phyloP scores from a whole-genome alignment of 2,329 filamentous ascomycete species.

The Dactylella cylindrospora region DNA sequence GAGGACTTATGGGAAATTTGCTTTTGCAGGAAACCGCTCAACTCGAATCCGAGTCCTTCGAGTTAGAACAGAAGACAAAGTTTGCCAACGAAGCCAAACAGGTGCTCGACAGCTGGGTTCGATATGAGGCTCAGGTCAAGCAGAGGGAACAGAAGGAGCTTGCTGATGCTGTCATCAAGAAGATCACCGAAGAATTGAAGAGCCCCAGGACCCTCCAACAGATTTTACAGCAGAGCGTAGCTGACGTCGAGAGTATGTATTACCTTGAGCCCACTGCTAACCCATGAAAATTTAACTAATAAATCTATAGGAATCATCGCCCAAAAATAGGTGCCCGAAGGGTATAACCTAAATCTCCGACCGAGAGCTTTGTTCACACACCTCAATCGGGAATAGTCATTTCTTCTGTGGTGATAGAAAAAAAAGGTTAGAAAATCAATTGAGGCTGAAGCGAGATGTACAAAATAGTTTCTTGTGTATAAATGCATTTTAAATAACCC shows the following conservation, averaged over 20 bases:
- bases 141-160: conserved; percentile 97
- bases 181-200: conserved; percentile 98
- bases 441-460: conserved; percentile 43
- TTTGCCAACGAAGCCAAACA: conserved; percentile 89
- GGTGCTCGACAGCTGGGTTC: conserved; percentile 96
- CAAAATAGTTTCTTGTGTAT: conserved; percentile 43
- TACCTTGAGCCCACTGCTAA: background rate
- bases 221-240: conserved; percentile 94
- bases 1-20: conserved; percentile 7
- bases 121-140: conserved; percentile 98
- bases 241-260: conserved; percentile 72
- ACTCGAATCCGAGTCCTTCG: conserved; percentile 92
- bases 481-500: conserved; percentile 26
- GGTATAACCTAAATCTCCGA: background rate
- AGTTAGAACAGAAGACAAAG: conserved; percentile 94
- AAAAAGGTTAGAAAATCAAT: conserved; percentile 21
- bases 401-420: no score
- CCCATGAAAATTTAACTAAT: conserved; percentile 1
- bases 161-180: conserved; percentile 87
- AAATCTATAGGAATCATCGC: conserved; percentile 33
- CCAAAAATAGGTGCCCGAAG: conserved; percentile 26
- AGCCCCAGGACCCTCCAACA: conserved; percentile 96
- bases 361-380: conserved; percentile 12
- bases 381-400: no score
- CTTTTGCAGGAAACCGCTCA: conserved; percentile 80